Conservation (phyloP, 2,329 filamentous ascomycete species). For the Venturia oleaginea region DNA sequence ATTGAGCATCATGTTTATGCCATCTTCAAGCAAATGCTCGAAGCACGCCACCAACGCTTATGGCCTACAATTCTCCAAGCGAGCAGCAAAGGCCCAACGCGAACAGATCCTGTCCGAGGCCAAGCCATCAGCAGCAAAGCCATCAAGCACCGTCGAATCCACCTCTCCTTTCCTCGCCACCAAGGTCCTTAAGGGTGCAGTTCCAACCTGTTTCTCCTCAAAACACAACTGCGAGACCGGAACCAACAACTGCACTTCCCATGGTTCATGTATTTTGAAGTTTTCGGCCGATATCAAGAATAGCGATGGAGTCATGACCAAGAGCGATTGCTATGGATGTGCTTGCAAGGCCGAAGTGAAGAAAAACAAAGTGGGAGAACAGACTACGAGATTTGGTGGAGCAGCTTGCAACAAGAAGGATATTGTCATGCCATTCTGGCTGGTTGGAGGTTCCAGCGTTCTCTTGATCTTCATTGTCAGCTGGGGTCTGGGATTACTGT, state of each 20-base stretch:
- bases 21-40: conserved; percentile 19
- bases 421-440: conserved; percentile 78
- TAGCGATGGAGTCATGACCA: conserved; percentile 19
- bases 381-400: conserved; percentile 71
- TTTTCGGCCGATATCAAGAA: conserved; percentile 40
- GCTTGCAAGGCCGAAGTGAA: conserved; percentile 56
- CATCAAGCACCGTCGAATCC: conserved; percentile 3
- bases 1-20: conserved; percentile 19
- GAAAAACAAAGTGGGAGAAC: conserved; percentile 39
- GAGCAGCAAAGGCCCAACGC: background rate
- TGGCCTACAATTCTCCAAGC: conserved; percentile 23
- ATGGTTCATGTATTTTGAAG: conserved; percentile 66
- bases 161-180: conserved; percentile 6
- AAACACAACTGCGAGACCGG: conserved; percentile 56
- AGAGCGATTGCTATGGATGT: conserved; percentile 64
- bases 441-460: conserved; percentile 69
- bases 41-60: conserved; percentile 28
- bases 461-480: conserved; percentile 58
- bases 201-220: conserved; percentile 68
- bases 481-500: conserved; percentile 69
- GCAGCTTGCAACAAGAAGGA: conserved; percentile 85
- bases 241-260: conserved; percentile 74
- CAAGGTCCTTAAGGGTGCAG: conserved; percentile 32
- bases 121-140: background rate
- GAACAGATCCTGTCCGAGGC: conserved; percentile 4